Percentiles rank a stretch among this genome's conserved stretches.
phyloP scores from a whole-genome alignment of 306 rosid genomes.

The Cucumis hystrix region DNA sequence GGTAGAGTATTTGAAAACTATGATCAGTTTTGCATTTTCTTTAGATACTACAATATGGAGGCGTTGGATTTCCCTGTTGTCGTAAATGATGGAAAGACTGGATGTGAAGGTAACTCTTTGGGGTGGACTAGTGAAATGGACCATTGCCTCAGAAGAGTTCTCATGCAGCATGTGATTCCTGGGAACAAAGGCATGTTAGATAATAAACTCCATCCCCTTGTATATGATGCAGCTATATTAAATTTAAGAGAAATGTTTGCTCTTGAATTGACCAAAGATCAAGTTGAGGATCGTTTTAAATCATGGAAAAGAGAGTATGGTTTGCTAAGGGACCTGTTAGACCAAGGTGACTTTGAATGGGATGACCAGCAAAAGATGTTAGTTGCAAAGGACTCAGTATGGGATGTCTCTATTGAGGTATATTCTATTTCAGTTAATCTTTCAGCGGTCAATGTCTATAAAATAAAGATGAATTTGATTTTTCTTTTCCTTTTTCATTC shows the following conservation, averaged over 20 bases:
- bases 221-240: constrained; percentile 32
- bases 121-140: constrained; percentile 56
- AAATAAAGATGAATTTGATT: neutral
- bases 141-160: constrained; percentile 24
- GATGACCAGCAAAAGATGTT: constrained; percentile 35
- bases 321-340: constrained; percentile 21
- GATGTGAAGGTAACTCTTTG: constrained; percentile 21
- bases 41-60: constrained; percentile 24
- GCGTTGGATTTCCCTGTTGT: constrained; percentile 17
- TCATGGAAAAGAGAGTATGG: constrained; percentile 36
- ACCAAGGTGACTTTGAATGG: constrained; percentile 38
- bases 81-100: constrained; percentile 16
- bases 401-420: constrained; percentile 44
- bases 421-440: neutral
- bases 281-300: constrained; percentile 35
- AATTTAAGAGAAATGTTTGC: constrained; percentile 28
- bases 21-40: constrained; percentile 29
- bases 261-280: constrained; percentile 32
- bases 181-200: constrained; percentile 31
- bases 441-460: neutral
- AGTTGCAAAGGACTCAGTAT: constrained; percentile 27
- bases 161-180: constrained; percentile 30
- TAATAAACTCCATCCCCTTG: constrained; percentile 27
- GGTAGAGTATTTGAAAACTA: constrained; percentile 35
- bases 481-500: neutral